These are phyloP conservation scores for Boletus speciosus DNA, from an alignment of 768 basidiomycete species.

Conservation along the genomic window DNA sequence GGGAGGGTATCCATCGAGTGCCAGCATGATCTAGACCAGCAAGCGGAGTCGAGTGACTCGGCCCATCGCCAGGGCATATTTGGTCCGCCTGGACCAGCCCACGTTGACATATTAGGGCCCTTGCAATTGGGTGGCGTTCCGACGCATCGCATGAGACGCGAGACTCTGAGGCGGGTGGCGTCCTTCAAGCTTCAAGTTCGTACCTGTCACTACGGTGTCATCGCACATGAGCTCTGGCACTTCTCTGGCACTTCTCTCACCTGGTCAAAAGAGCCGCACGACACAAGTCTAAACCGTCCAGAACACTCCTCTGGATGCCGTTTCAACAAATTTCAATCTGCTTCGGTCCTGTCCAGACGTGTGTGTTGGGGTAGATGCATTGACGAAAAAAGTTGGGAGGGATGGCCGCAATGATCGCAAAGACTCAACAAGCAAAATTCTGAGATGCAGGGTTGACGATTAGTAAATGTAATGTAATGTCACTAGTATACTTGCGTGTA, in stretches of 20 bases:
- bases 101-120: neutral
- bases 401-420: too few relatives aligned
- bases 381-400: too few relatives aligned
- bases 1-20: neutral
- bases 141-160: neutral
- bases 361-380: too few relatives aligned
- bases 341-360: neutral
- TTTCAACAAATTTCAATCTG: neutral
- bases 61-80: neutral
- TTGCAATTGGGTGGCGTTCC: neutral
- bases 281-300: too few relatives aligned
- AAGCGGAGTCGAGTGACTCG: neutral
- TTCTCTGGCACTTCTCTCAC: neutral
- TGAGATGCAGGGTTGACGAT: too few relatives aligned
- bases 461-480: too few relatives aligned
- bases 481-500: too few relatives aligned
- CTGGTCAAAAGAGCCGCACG: too few relatives aligned
- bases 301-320: neutral
- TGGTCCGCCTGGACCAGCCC: too few relatives aligned
- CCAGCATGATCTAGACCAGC: neutral
- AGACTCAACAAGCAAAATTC: too few relatives aligned
- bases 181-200: neutral
- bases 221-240: neutral
- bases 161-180: neutral
- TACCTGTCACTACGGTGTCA: too few relatives aligned